These are phyloP conservation scores for Lathyrus tuberosus DNA, from an alignment of 306 rosid genomes.

Conservation along the genomic window DNA sequence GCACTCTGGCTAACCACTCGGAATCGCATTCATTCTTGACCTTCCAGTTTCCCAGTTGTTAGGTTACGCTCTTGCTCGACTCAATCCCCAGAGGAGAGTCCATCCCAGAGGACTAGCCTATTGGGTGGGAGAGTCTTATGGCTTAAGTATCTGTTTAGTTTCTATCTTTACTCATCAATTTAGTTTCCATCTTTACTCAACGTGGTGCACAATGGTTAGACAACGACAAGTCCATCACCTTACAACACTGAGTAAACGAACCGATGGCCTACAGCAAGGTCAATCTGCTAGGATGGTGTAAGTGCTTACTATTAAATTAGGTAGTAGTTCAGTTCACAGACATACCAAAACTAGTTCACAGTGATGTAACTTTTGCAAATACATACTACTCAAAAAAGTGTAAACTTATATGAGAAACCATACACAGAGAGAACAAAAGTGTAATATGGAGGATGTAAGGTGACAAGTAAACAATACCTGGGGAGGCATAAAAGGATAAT, in stretches of 20 bases:
- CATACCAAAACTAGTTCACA: no score
- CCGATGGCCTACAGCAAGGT: no score
- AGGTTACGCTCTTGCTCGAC: background rate
- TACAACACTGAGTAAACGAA: background rate
- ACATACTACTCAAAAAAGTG: no score
- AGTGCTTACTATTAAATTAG: no score
- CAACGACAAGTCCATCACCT: constrained; percentile 4
- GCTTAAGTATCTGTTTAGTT: background rate
- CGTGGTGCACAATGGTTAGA: background rate
- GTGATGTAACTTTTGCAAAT: no score
- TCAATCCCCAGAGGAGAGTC: background rate
- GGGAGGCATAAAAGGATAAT: constrained; percentile 90
- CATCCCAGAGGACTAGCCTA: background rate
- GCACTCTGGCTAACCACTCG: background rate
- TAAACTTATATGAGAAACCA: no score
- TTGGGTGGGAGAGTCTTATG: background rate
- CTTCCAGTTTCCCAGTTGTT: background rate
- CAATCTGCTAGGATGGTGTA: no score
- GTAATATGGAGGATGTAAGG: no score
- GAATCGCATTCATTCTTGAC: background rate
- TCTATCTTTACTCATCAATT: background rate
- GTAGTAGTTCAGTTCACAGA: no score
- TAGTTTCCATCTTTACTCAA: background rate
- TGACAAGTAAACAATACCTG: constrained; percentile 48
- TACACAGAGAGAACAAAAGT: no score